phyloP scores from a whole-genome alignment of 1,139 yeast genomes.

The Zygoascus sp. region DNA sequence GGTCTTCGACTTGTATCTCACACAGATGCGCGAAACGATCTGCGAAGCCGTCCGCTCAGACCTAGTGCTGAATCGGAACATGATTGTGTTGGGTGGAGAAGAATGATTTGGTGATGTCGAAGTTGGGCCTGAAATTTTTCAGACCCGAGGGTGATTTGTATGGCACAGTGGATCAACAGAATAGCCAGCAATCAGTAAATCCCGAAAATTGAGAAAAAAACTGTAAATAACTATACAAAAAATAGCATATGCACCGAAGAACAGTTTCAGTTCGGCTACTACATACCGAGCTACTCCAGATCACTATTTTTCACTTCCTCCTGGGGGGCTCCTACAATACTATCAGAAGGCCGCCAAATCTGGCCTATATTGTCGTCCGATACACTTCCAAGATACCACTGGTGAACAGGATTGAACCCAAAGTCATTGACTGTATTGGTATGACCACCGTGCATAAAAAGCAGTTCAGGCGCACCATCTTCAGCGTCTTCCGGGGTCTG shows the following conservation, averaged over 20 bases:
- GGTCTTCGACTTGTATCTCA: slow-evolving; percentile 44
- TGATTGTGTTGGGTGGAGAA: slow-evolving; percentile 1
- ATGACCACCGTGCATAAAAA: slow-evolving; percentile 73
- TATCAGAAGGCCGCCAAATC: slow-evolving; percentile 49
- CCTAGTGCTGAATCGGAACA: slow-evolving; percentile 5
- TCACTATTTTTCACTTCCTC: slow-evolving; percentile 7
- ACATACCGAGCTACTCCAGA: slow-evolving; percentile 25
- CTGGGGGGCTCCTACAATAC: slow-evolving; percentile 12
- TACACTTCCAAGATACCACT: slow-evolving; percentile 73
- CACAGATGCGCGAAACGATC: slow-evolving; percentile 1
- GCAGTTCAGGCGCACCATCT: slow-evolving; percentile 44
- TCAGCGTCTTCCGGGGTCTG: slow-evolving; percentile 40
- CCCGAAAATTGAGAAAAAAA: neutral
- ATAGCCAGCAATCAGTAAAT: neutral
- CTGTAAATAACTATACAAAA: neutral
- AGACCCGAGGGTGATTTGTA: no score
- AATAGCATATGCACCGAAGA: neutral
- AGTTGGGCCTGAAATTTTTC: neutral
- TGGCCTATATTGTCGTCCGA: slow-evolving; percentile 86
- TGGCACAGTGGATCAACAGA: neutral
- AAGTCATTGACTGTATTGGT: slow-evolving; percentile 81
- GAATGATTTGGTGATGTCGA: slow-evolving; percentile 3
- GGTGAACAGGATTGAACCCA: slow-evolving; percentile 70
- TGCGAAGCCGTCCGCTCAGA: neutral
- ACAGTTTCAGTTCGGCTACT: slow-evolving; percentile 21